Evolutionary conservation across 768 basidiomycete species (phyloP).

Genomic region (Suillus spraguei): DNA sequence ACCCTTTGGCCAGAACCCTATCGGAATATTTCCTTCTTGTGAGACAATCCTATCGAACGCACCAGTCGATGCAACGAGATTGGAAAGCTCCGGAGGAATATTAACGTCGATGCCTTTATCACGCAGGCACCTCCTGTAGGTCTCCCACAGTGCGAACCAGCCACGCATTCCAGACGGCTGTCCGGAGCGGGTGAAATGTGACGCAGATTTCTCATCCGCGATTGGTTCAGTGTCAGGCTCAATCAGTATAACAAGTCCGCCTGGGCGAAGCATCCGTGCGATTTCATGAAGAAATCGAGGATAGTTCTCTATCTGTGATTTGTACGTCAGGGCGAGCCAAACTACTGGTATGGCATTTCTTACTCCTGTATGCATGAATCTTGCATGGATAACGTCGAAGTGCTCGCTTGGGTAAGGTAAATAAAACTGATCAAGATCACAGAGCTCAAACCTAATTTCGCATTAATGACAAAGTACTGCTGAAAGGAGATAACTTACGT

Average conservation of each 20-base stretch:
- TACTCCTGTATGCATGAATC: slow-evolving; percentile 69
- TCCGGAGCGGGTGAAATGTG: slow-evolving; percentile 34
- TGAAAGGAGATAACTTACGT: slow-evolving; percentile 48
- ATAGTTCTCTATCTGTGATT: slow-evolving; percentile 60
- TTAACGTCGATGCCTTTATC: slow-evolving; percentile 56
- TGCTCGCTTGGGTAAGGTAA: slow-evolving; percentile 65
- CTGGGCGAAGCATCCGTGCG: slow-evolving; percentile 67
- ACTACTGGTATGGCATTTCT: slow-evolving; percentile 29
- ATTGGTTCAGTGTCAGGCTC: slow-evolving; percentile 60
- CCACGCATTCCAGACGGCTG: slow-evolving; percentile 47
- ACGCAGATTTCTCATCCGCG: slow-evolving; percentile 45
- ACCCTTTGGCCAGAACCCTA: slow-evolving; percentile 71
- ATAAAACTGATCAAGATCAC: slow-evolving; percentile 60
- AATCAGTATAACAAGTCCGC: slow-evolving; percentile 68
- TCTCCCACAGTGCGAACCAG: slow-evolving; percentile 68
- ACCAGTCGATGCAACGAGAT: slow-evolving; percentile 48
- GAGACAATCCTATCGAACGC: slow-evolving; percentile 59
- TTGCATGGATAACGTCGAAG: slow-evolving; percentile 72
- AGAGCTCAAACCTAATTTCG: slow-evolving; percentile 62
- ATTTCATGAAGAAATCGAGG: slow-evolving; percentile 62
- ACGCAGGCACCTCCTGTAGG: slow-evolving; percentile 56
- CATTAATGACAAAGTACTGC: slow-evolving; percentile 11
- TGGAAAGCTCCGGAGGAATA: slow-evolving; percentile 56
- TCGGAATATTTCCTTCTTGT: slow-evolving; percentile 62
- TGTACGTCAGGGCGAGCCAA: slow-evolving; percentile 12